Conservation (phyloP, 2,329 filamentous ascomycete species). For the Eutypa lata region DNA sequence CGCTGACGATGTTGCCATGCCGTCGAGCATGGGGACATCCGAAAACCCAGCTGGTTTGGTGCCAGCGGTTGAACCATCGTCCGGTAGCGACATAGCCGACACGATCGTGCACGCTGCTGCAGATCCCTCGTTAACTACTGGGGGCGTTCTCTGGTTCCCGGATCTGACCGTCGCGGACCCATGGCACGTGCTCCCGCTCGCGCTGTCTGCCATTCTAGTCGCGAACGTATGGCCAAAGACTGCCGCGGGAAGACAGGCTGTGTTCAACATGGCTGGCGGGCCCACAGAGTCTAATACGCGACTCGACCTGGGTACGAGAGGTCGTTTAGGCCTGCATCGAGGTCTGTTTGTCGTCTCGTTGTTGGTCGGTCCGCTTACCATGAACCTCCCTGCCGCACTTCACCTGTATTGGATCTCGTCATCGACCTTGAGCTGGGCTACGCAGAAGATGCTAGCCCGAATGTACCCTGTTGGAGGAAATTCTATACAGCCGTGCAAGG, state of each 20-base stretch:
- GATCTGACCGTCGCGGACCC: slow-evolving; percentile 53
- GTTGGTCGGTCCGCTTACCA: slow-evolving; percentile 34
- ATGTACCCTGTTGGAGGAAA: slow-evolving; percentile 21
- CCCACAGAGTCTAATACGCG: not conserved
- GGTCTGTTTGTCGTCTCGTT: slow-evolving; percentile 24
- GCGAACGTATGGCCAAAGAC: slow-evolving; percentile 31
- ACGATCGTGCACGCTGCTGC: slow-evolving; percentile 12
- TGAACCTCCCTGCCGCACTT: slow-evolving; percentile 38
- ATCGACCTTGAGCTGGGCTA: slow-evolving; percentile 19
- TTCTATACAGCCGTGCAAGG: slow-evolving; percentile 14
- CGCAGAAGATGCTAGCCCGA: slow-evolving; percentile 15
- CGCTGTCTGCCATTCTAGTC: slow-evolving; percentile 34
- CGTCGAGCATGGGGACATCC: not conserved
- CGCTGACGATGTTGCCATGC: slow-evolving; percentile 1
- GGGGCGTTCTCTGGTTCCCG: slow-evolving; percentile 54
- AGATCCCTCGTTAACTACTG: slow-evolving; percentile 35
- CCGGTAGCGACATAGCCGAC: slow-evolving; percentile 2
- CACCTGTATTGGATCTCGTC: slow-evolving; percentile 43
- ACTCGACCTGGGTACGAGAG: not conserved
- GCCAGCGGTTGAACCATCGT: not conserved
- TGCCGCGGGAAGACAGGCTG: slow-evolving; percentile 12
- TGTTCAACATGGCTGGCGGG: slow-evolving; percentile 12
- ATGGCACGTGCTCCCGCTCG: slow-evolving; percentile 43
- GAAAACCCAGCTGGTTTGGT: slow-evolving; percentile 17
- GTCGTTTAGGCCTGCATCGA: slow-evolving; percentile 21